Conservation (phyloP, 2,329 filamentous ascomycete species). For the Xylaria sp. region DNA sequence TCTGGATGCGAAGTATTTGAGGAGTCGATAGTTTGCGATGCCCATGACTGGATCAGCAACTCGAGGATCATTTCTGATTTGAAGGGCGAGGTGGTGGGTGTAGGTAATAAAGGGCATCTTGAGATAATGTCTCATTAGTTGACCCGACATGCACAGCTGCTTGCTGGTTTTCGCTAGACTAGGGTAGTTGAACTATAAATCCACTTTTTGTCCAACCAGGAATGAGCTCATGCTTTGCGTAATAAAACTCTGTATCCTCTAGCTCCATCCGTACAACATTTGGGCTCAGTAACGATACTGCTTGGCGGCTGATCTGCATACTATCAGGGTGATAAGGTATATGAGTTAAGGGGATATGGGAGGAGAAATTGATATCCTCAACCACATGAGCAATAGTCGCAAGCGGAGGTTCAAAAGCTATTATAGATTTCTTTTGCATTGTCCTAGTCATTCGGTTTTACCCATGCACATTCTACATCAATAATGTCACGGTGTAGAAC, state of each 20-base stretch:
- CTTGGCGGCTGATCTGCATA: neutral
- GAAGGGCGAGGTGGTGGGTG: conserved; percentile 23
- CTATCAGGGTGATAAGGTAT: no score
- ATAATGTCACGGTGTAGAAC: neutral
- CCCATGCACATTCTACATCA: neutral
- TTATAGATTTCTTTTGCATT: neutral
- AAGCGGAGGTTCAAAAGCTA: neutral
- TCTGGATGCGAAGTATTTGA: conserved; percentile 31
- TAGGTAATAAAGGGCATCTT: conserved; percentile 29
- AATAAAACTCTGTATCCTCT: neutral
- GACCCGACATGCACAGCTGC: conserved; percentile 12
- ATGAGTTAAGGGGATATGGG: neutral
- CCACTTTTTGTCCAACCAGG: conserved; percentile 9
- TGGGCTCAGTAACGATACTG: no score
- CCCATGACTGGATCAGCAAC: conserved; percentile 24
- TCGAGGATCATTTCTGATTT: conserved; percentile 32
- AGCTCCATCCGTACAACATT: no score
- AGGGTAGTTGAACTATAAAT: conserved; percentile 36
- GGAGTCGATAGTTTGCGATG: conserved; percentile 34
- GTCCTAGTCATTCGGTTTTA: no score
- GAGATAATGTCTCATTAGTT: conserved; percentile 20
- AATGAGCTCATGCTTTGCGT: neutral
- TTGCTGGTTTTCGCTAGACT: conserved; percentile 19
- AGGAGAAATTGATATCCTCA: neutral
- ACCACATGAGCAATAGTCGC: neutral